A percentile compares a stretch with the other conserved stretches of the same genome.
phyloP scores from a whole-genome alignment of 345 rosid genomes.

The Eucalyptus marginata region DNA sequence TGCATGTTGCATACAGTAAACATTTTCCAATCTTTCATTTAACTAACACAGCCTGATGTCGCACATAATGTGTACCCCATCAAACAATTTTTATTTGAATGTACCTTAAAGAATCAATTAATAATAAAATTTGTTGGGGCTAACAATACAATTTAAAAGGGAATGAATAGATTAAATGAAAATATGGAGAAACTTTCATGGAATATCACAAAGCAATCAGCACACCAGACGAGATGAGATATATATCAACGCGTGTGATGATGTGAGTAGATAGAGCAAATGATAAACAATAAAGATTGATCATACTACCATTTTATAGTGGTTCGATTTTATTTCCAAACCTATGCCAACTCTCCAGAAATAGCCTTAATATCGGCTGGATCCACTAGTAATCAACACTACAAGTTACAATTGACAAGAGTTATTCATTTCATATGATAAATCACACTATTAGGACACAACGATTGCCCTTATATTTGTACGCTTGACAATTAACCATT shows the following conservation, averaged over 20 bases:
- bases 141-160: too few relatives aligned
- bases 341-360: fast-evolving
- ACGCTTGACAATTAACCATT: fast-evolving
- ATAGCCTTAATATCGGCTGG: fast-evolving
- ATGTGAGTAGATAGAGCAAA: too few relatives aligned
- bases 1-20: fast-evolving
- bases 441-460: background rate
- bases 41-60: background rate
- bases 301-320: too few relatives aligned
- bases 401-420: fast-evolving
- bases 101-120: background rate
- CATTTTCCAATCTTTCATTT: background rate
- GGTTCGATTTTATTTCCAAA: fast-evolving
- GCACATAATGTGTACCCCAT: fast-evolving
- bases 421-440: background rate
- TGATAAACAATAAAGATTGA: too few relatives aligned
- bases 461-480: fast-evolving
- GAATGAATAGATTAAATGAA: too few relatives aligned
- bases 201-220: fast-evolving
- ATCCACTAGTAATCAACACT: background rate
- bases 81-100: fast-evolving
- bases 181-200: too few relatives aligned
- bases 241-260: too few relatives aligned
- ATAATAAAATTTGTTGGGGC: background rate
- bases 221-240: fast-evolving